Evolutionary conservation across 306 rosid species (phyloP).

Genomic region (Castanea mollissima): DNA sequence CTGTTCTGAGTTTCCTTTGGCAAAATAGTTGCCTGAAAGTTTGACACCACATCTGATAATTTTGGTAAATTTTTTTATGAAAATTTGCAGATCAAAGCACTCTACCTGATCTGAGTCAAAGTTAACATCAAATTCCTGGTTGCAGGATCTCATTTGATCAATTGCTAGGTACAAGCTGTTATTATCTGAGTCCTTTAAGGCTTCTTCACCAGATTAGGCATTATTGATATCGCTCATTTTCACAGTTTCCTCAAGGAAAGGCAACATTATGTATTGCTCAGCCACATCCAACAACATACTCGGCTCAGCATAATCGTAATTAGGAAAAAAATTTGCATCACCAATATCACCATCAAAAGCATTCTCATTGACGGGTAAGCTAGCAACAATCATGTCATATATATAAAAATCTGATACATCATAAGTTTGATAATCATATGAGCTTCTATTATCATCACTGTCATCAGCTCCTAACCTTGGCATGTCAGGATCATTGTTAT

Average conservation of each 20-base stretch:
- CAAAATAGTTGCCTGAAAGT: slow-evolving; percentile 44
- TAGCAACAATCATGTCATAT: slow-evolving; percentile 88
- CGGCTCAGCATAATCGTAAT: no score
- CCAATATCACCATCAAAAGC: no score
- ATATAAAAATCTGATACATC: slow-evolving; percentile 81
- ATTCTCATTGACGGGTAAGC: slow-evolving; percentile 56
- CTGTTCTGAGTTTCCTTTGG: slow-evolving; percentile 57
- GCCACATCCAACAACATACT: no score
- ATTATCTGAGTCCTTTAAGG: no score
- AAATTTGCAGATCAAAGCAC: slow-evolving; percentile 83
- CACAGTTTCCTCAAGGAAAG: no score
- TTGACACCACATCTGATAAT: slow-evolving; percentile 70
- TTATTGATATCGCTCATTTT: no score
- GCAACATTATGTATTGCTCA: no score
- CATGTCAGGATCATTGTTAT: slow-evolving; percentile 41
- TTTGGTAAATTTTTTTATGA: slow-evolving; percentile 80
- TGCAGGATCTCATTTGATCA: no score
- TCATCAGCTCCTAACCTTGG: slow-evolving; percentile 55
- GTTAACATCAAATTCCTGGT: no score
- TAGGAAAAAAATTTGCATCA: no score
- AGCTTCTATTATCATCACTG: slow-evolving; percentile 44
- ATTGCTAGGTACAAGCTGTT: no score
- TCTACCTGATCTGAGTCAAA: slow-evolving; percentile 28
- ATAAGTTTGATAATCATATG: slow-evolving; percentile 58
- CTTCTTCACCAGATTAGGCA: no score